Base-by-base conservation (phyloP, 306 rosid genomes). In the Luffa acutangula region DNA sequence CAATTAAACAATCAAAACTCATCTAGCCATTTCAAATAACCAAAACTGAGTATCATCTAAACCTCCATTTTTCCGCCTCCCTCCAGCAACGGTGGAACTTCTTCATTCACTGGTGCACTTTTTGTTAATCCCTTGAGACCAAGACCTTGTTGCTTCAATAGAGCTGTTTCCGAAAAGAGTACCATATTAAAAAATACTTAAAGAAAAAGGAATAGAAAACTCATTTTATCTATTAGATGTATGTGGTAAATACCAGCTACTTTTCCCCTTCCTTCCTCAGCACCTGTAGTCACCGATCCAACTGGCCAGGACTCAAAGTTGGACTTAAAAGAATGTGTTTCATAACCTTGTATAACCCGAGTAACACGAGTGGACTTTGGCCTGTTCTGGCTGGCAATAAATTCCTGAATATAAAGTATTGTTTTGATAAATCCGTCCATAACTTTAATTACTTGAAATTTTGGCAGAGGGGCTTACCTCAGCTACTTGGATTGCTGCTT, bases 191-290 rank as follows among this genome's bases (percentile, higher is more conserved):
- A 69, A 62, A 82, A 52, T 60, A 25, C 64, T 76, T 67, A 34
- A 25, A 74, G 39, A 70, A 63, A 76, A 76, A 83, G 78, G 46
- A 77, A 82, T 45, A 43, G n/a, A 5, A 51, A 10, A 49, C 69
- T 66, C 72, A 80, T 80, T 79, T 76, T 72, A 81, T 75, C 63
- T 67, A 42, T 48, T 52, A 82, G 75, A 85, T 67, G 52, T 71
- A 85, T 67, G 52, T 66, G 49, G 72, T 49, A 20, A 71, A 58
- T 76, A 96, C 99, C 99, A 83, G 98, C 98, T 78, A 96, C 99
- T 90, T 96, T 96, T 86, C 99, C 99, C 85, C 98, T 88, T 89
- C 98, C 99, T 78, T 96, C 99, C 85, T 96, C 99, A 51, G 93
- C 82, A 80, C 93, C 89, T 58, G 94, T 79, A 77, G 89, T 65